Conservation (phyloP, 495 filamentous ascomycete species). For the Penicillium psychrofluorescens region DNA sequence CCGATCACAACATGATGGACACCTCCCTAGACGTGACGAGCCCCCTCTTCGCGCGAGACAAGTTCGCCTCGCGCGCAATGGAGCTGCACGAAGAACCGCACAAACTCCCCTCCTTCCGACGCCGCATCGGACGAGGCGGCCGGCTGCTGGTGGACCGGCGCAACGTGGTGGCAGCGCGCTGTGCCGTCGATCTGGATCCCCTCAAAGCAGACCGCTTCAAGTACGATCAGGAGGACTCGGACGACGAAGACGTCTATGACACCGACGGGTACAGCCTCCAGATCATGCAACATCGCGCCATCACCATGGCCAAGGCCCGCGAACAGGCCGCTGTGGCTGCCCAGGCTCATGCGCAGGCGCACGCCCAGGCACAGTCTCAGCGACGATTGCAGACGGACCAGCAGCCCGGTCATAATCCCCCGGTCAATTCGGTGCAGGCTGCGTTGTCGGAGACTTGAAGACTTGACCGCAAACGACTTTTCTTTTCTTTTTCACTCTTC, state of each 20-base stretch:
- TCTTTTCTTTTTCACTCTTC: conserved; percentile 11
- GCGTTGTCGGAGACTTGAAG: conserved; percentile 30
- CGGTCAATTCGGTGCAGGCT: not conserved
- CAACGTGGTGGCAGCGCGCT: conserved; percentile 36
- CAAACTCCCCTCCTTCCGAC: conserved; percentile 53
- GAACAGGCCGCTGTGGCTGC: conserved; percentile 38
- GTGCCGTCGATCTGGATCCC: conserved; percentile 44
- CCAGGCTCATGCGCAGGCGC: conserved; percentile 43
- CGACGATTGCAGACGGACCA: conserved; percentile 38
- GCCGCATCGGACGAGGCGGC: conserved; percentile 67
- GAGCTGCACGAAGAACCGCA: conserved; percentile 42
- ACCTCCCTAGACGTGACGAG: conserved; percentile 34
- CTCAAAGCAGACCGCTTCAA: conserved; percentile 67
- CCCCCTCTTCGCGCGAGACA: conserved; percentile 41
- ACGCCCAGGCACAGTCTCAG: conserved; percentile 34
- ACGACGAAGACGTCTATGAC: conserved; percentile 67
- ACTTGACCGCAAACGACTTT: conserved; percentile 10
- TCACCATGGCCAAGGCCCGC: conserved; percentile 49
- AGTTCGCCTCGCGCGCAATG: conserved; percentile 36
- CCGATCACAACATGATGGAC: conserved; percentile 43
- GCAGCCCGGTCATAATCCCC: conserved; percentile 15
- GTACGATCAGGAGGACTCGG: conserved; percentile 61
- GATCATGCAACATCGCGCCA: conserved; percentile 66
- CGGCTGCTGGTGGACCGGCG: conserved; percentile 75
- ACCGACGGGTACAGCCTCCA: conserved; percentile 64